A percentile compares a stretch with the other conserved stretches of the same genome.
These are phyloP conservation scores for Myriosclerotinia scirpicola DNA, from an alignment of 2,329 filamentous ascomycete species.

Conservation along the genomic window DNA sequence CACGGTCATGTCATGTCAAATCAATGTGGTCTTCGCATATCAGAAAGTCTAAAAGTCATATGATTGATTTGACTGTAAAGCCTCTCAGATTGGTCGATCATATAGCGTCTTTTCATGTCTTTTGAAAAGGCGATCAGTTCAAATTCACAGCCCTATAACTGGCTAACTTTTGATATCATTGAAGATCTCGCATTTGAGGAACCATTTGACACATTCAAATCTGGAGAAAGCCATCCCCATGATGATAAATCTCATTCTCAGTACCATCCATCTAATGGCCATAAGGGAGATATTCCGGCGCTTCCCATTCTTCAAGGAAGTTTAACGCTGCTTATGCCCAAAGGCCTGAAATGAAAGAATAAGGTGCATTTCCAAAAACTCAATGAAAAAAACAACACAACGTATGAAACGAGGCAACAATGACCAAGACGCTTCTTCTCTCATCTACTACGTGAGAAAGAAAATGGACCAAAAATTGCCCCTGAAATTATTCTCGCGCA, in stretches of 20 bases:
- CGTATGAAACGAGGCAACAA: conserved; percentile 17
- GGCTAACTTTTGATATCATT: conserved; percentile 30
- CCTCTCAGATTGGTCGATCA: no score
- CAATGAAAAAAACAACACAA: conserved; percentile 19
- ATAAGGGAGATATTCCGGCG: conserved; percentile 11
- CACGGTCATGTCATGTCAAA: no score
- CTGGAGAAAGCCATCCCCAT: conserved; percentile 19
- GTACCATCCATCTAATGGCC: conserved; percentile 9
- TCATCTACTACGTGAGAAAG: conserved; percentile 13
- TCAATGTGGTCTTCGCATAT: no score
- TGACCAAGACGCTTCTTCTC: conserved; percentile 22
- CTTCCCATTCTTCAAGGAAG: conserved; percentile 14
- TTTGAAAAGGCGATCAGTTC: no score
- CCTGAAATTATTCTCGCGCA: conserved; percentile 14
- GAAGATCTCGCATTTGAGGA: conserved; percentile 30
- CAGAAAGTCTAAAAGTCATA: no score
- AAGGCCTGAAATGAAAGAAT: conserved; percentile 14
- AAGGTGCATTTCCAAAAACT: conserved; percentile 5
- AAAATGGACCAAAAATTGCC: conserved; percentile 21
- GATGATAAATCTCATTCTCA: conserved; percentile 20
- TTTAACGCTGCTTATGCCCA: not conserved
- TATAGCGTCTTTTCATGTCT: no score
- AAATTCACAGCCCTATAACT: no score
- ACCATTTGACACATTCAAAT: conserved; percentile 24
- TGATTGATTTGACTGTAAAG: no score